Evolutionary conservation across 1,284 basidiomycete species (phyloP), one percentile per base, ranked within the genome.

Genomic region (Moesziomyces parantarcticus): DNA sequence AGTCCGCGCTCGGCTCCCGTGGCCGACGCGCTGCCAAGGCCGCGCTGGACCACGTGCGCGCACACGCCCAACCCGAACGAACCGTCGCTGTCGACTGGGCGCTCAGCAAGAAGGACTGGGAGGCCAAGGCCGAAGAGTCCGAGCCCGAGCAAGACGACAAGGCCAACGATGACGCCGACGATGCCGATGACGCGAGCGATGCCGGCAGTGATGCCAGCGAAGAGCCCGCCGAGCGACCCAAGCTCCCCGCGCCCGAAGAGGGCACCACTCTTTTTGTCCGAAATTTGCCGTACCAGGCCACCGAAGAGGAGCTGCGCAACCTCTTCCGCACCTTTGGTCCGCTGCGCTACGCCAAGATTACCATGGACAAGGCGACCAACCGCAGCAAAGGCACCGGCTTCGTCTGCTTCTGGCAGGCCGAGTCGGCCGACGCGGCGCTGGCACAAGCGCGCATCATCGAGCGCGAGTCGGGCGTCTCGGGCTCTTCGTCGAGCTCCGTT

Each of bases 71-170:
- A 34, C 76, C 80, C 23, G 90, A 89, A 74, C 87, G 94, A 50
- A 86, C 89, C 18, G 92, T 97, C 23, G 94, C 94, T 6, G 96
- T 99, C 36, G 95, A 98, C 86, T 98, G 94, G 93, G 94, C 94
- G 6, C 85, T 98, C 79, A 93, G 92, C 83, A 97, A 98, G 85
- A 91, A 92, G 58, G 92, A 91, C 83, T 97, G 92, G 92, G 88
- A 93, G 82, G 89, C 92, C 61, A 81, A 80, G 26, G 84, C 84
- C 79, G 91, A 90, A 36, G 73, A 72, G 25, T 72, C 64, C 34
- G 80, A 82, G 25, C 84, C 90, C 89, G 85, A 89, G 86, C 77
- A 61, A 18, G 58, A 76, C n/a, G 70, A 64, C n/a, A 43, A 40
- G 13, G 63, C 61, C 2, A 40, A 60, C 9, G 55, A 64, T 5